phyloP scores from a whole-genome alignment of 2,329 filamentous ascomycete genomes.

The Penicillium janthinellum region DNA sequence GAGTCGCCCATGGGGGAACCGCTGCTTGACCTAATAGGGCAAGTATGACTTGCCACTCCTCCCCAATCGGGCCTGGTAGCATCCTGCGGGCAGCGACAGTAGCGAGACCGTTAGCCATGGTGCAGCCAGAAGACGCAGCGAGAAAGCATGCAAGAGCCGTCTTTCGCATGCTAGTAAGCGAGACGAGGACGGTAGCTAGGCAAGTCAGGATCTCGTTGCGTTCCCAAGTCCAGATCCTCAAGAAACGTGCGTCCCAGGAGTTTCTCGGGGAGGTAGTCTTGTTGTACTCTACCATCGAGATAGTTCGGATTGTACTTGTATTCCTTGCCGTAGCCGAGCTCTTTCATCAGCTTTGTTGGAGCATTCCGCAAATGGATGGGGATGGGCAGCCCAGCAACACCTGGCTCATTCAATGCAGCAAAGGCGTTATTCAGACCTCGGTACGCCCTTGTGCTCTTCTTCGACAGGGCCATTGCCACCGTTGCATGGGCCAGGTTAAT shows the following conservation, averaged over 20 bases:
- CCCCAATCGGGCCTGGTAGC: not conserved
- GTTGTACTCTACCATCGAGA: conserved; percentile 73
- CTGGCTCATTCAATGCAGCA: conserved; percentile 77
- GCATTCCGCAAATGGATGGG: conserved; percentile 89
- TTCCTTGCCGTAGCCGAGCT: conserved; percentile 83
- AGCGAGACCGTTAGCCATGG: not conserved
- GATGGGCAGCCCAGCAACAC: conserved; percentile 76
- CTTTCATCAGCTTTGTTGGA: conserved; percentile 88
- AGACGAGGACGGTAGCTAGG: not conserved
- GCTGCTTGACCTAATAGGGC: not conserved
- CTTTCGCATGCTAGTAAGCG: not conserved
- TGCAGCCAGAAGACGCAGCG: too few species aligned
- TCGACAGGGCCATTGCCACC: conserved; percentile 76
- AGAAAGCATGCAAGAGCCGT: not conserved
- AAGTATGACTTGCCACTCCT: not conserved
- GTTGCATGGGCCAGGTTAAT: conserved; percentile 89
- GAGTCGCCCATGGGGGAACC: not conserved
- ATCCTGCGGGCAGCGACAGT: not conserved
- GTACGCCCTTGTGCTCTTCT: conserved; percentile 87
- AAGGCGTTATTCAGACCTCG: conserved; percentile 78
- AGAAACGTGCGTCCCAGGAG: conserved; percentile 73
- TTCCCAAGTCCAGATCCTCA: conserved; percentile 78
- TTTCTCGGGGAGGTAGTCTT: conserved; percentile 86
- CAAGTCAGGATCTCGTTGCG: conserved; percentile 72
- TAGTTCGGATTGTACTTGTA: conserved; percentile 99